A percentile compares a stretch with the other conserved stretches of the same genome.
Evolutionary conservation across 768 basidiomycete species (phyloP).

Genomic region (Tylopilus intermedius): DNA sequence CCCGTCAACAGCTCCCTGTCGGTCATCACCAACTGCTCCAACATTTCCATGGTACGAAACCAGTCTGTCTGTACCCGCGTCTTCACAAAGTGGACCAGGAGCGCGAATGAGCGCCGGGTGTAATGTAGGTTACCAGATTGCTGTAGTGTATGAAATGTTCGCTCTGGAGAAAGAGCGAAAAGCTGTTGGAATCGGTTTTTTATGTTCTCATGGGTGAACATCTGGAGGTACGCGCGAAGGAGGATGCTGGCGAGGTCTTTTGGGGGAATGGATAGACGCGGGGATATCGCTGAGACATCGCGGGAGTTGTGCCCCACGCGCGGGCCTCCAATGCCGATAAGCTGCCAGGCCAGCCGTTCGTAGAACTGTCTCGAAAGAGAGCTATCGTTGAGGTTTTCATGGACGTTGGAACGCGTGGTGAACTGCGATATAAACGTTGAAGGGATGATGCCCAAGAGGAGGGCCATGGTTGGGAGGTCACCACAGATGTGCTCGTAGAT

Average conservation of each 20-base stretch:
- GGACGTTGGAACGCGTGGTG: slow-evolving; percentile 20
- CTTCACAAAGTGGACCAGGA: slow-evolving; percentile 40
- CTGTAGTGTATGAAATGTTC: neutral
- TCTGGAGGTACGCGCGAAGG: slow-evolving; percentile 20
- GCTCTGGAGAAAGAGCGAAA: neutral
- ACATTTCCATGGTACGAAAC: slow-evolving; percentile 34
- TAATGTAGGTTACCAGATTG: slow-evolving; percentile 37
- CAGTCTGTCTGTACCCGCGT: slow-evolving; percentile 37
- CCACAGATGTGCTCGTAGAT: slow-evolving; percentile 20
- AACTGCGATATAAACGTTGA: slow-evolving; percentile 20
- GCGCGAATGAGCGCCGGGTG: slow-evolving; percentile 42
- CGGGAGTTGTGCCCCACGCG: neutral
- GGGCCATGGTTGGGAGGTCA: slow-evolving; percentile 24
- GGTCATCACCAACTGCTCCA: slow-evolving; percentile 18
- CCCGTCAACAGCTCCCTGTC: slow-evolving; percentile 18
- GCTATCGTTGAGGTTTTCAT: slow-evolving; percentile 10
- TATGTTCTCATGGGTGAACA: slow-evolving; percentile 27
- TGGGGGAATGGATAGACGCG: slow-evolving; percentile 10
- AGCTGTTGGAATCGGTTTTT: neutral
- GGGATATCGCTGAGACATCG: neutral
- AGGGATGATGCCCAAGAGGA: slow-evolving; percentile 25
- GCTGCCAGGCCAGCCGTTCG: slow-evolving; percentile 27
- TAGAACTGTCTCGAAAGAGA: slow-evolving; percentile 11
- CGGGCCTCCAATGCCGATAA: neutral
- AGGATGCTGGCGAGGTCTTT: slow-evolving; percentile 20